Base-by-base conservation (phyloP, 2,329 filamentous ascomycete genomes). In the Scedosporium apiospermum region DNA sequence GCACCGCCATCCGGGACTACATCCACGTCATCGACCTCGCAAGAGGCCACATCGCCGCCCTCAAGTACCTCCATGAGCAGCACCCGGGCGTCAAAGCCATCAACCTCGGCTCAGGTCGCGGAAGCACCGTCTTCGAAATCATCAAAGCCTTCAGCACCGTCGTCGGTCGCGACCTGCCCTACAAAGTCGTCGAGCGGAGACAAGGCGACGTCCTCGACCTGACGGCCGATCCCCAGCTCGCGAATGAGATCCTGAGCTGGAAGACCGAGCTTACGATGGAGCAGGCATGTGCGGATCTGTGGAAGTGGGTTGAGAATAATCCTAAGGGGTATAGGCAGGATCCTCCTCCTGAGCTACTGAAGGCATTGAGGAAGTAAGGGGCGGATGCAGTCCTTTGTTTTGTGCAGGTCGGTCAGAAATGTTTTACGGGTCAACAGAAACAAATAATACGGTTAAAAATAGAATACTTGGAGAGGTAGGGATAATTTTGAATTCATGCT, bases 241-340 rank as follows among this genome's bases (percentile, higher is more conserved):
- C 95, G 61, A 96, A 96, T 77, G 79, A 85, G 73, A 95, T 99
- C 79, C 83, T 99, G 62, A 81, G 86, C 66, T 99, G 95, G 95
- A 93, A 93, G 81, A 93, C 95, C 1, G 85, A 96, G 78, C 82
- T 89, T 64, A 93, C 90, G 21, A 86, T 99, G 73, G 93, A 98
- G 78, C 87, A 96, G 74, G 93, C 93, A 27, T 99, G 95, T 74
- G 86, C 88, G 68, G 92, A 99, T 76, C 82, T 99, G 67, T 99
- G 95, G 95, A 88, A 87, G 71, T 99, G 95, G 95, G 96, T 96
- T 16, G 83, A 89, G 78, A 98, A 97, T 78, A 98, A 98, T 79
- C 95, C 95, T 26, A 87, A 93, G 77, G 95, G 95, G 23, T 98
- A 98, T 80, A 84, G 90, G 67, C 93, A 98, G 78, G 82, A 92